A percentile compares a stretch with the other conserved stretches of the same genome.
phyloP scores from a whole-genome alignment of 2,329 filamentous ascomycete genomes.

The Nothophaeocryptopus gaeumannii region DNA sequence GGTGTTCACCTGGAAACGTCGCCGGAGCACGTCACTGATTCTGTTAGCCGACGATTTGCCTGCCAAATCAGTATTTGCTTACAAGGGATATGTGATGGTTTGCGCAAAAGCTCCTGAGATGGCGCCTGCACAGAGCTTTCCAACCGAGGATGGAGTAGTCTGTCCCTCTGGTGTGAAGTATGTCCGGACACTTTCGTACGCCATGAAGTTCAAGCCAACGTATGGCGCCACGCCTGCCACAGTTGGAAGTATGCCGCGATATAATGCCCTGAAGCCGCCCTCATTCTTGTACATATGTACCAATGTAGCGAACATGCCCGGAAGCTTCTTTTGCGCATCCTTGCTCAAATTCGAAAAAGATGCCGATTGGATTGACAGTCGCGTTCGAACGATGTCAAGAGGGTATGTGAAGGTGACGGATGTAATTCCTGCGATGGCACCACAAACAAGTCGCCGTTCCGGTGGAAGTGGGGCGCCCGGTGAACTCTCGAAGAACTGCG shows the following conservation, averaged over 20 bases:
- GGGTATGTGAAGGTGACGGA: conserved; percentile 95
- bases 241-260: conserved; percentile 89
- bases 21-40: conserved; percentile 78
- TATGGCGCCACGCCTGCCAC: conserved; percentile 95
- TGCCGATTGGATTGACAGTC: conserved; percentile 94
- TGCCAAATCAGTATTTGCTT: conserved; percentile 40
- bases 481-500: conserved; percentile 69
- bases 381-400: conserved; percentile 93
- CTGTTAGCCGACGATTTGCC: background rate
- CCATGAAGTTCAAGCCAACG: conserved; percentile 98
- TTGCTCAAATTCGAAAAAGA: conserved; percentile 76
- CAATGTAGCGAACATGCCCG: conserved; percentile 90
- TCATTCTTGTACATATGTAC: conserved; percentile 83
- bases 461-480: conserved; percentile 73
- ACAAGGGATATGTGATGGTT: conserved; percentile 98
- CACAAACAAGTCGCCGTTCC: conserved; percentile 76
- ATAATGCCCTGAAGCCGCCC: conserved; percentile 80
- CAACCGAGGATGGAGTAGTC: conserved; percentile 70
- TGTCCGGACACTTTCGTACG: conserved; percentile 83
- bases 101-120: conserved; percentile 95
- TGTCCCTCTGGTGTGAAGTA: conserved; percentile 85
- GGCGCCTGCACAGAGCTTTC: conserved; percentile 86
- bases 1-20: conserved; percentile 97
- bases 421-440: conserved; percentile 87
- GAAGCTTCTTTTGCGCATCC: conserved; percentile 56